These are phyloP conservation scores for Hamamelis virginiana DNA, from an alignment of 164 flowering plant species.

Conservation along the genomic window DNA sequence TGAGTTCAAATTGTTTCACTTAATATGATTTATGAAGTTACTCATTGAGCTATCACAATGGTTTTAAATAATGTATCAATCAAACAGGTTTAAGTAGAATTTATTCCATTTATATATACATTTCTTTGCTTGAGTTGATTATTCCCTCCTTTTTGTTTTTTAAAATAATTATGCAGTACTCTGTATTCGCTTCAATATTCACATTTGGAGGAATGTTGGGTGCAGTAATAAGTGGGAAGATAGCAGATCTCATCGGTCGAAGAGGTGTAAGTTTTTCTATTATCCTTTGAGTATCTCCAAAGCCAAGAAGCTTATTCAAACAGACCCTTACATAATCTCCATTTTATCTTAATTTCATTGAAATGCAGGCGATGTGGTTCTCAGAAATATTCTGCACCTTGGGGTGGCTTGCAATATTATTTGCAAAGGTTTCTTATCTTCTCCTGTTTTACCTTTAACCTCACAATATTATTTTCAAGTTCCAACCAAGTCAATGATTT, in stretches of 20 bases:
- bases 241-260: constrained; percentile 46
- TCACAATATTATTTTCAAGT: not conserved
- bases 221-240: constrained; percentile 32
- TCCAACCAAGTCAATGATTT: not conserved
- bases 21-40: not conserved
- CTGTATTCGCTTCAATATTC: constrained; percentile 38
- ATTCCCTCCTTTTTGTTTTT: no score
- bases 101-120: not conserved
- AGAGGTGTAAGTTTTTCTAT: constrained; percentile 26
- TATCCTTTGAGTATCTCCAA: not conserved
- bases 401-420: constrained; percentile 43
- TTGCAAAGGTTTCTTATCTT: constrained; percentile 30
- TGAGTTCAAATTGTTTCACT: not conserved
- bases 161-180: constrained; percentile 24
- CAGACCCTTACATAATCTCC: not conserved
- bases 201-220: constrained; percentile 48
- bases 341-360: not conserved
- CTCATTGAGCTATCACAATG: not conserved
- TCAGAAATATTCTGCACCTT: constrained; percentile 23
- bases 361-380: constrained; percentile 42
- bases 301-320: no score
- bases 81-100: not conserved
- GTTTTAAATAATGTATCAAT: no score
- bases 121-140: not conserved
- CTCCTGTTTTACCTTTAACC: not conserved